These are phyloP conservation scores for Acacia acuminata DNA, from an alignment of 306 rosid genomes.

Conservation along the genomic window DNA sequence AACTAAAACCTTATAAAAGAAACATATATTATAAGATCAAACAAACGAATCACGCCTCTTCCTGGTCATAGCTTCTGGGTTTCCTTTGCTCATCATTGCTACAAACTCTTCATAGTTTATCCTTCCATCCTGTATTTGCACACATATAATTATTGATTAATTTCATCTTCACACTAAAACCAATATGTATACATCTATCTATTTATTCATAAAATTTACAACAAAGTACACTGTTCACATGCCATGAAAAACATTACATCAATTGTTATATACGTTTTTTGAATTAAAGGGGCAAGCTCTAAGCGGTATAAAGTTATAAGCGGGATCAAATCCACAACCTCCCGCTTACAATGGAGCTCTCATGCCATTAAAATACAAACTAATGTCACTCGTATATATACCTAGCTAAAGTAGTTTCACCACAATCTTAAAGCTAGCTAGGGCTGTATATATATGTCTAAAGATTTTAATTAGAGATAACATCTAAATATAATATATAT, in stretches of 20 bases:
- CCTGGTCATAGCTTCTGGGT: conserved; percentile 69
- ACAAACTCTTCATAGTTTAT: conserved; percentile 91
- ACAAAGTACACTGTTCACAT: neutral
- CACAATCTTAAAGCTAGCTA: neutral
- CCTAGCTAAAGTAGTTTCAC: neutral
- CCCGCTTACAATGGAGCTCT: no score
- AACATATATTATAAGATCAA: neutral
- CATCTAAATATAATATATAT: no score
- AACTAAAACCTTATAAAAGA: conserved; percentile 2
- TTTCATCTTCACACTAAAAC: neutral
- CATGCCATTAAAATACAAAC: no score
- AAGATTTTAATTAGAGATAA: neutral
- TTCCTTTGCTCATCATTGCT: conserved; percentile 95
- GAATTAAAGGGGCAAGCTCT: no score
- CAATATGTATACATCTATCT: neutral
- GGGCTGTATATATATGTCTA: neutral
- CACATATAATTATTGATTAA: neutral
- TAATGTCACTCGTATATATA: neutral
- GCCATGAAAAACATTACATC: neutral
- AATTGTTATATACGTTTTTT: no score
- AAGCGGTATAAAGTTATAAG: no score
- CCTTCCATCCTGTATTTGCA: conserved; percentile 75
- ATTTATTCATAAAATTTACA: neutral
- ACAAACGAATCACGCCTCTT: conserved; percentile 59
- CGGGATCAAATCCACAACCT: no score